Conservation (phyloP, 2,329 filamentous ascomycete genomes). For the Xylaria sp. region DNA sequence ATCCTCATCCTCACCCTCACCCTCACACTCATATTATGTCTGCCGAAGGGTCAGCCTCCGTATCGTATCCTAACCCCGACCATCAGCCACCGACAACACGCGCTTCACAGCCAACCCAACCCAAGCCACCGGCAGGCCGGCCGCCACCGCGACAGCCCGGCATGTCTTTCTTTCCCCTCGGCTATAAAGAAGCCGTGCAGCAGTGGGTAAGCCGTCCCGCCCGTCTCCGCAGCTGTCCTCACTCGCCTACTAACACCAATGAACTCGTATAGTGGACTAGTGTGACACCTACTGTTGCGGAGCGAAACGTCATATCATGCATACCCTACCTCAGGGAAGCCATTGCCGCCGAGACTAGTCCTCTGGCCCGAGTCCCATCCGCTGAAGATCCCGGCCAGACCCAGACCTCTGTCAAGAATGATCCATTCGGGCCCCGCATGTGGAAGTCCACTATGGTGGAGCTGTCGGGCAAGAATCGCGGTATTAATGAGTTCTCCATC, state of each 20-base stretch:
- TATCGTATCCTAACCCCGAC: slow-evolving; percentile 38
- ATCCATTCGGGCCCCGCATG: slow-evolving; percentile 85
- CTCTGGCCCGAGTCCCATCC: slow-evolving; percentile 47
- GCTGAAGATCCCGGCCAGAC: slow-evolving; percentile 55
- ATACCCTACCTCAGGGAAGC: slow-evolving; percentile 85
- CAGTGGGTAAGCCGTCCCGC: slow-evolving; percentile 79
- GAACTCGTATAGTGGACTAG: slow-evolving; percentile 75
- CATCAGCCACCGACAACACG: slow-evolving; percentile 59
- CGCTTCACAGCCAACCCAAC: slow-evolving; percentile 59
- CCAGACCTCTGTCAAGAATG: slow-evolving; percentile 64
- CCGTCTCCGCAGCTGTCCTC: slow-evolving; percentile 8
- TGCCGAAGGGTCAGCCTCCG: slow-evolving; percentile 45
- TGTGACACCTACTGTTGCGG: slow-evolving; percentile 83
- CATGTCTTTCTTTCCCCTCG: slow-evolving; percentile 78
- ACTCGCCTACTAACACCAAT: slow-evolving; percentile 41
- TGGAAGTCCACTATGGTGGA: slow-evolving; percentile 89
- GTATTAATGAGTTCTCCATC: slow-evolving; percentile 91
- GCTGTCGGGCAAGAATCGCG: slow-evolving; percentile 85
- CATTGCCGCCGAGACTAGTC: slow-evolving; percentile 63
- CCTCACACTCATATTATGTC: slow-evolving; percentile 33
- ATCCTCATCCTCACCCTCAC: slow-evolving; percentile 37
- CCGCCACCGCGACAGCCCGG: slow-evolving; percentile 47
- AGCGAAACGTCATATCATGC: slow-evolving; percentile 87
- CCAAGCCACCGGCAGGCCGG: slow-evolving; percentile 47
- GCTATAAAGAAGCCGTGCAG: slow-evolving; percentile 89